Evolutionary conservation across 1,284 basidiomycete genomes (phyloP).

Genomic region (Boletellus dicymbophilus): DNA sequence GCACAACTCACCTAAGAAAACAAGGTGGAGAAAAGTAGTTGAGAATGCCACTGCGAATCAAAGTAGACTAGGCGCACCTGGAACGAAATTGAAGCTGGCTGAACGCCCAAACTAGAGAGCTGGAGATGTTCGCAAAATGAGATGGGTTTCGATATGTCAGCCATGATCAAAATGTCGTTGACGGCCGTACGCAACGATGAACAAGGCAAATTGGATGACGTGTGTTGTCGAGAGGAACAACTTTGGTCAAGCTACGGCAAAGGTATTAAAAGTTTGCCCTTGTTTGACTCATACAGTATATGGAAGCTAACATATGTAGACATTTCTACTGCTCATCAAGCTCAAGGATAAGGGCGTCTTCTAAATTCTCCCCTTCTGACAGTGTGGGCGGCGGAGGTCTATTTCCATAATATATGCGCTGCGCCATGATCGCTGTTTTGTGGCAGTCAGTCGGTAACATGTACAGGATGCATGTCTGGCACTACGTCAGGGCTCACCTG

Average conservation of each 20-base stretch:
- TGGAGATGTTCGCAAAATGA: conserved; percentile 87
- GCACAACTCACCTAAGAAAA: conserved; percentile 20
- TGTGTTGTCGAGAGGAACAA: conserved; percentile 22
- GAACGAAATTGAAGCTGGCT: conserved; percentile 97
- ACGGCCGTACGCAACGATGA: conserved; percentile 16
- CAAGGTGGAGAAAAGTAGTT: conserved; percentile 15
- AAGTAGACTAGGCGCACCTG: conserved; percentile 63
- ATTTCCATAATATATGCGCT: conserved; percentile 72
- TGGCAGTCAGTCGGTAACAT: conserved; percentile 12
- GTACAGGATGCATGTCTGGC: conserved; percentile 10
- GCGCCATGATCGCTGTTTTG: conserved; percentile 59
- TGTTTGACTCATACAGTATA: conserved; percentile 29
- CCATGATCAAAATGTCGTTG: conserved; percentile 34
- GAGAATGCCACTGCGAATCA: conserved; percentile 30
- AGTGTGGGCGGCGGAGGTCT: conserved; percentile 53
- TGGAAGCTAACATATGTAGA: neutral
- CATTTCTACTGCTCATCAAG: conserved; percentile 53
- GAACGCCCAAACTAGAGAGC: conserved; percentile 94
- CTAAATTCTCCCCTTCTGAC: conserved; percentile 66
- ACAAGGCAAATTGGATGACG: conserved; percentile 17
- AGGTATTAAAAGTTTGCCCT: conserved; percentile 28
- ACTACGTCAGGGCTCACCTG: conserved; percentile 51
- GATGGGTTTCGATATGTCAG: conserved; percentile 67
- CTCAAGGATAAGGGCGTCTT: conserved; percentile 64
- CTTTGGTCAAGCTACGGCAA: conserved; percentile 16